Conservation (phyloP, 139 green algal genomes). For the Spirogloea muscicola region DNA sequence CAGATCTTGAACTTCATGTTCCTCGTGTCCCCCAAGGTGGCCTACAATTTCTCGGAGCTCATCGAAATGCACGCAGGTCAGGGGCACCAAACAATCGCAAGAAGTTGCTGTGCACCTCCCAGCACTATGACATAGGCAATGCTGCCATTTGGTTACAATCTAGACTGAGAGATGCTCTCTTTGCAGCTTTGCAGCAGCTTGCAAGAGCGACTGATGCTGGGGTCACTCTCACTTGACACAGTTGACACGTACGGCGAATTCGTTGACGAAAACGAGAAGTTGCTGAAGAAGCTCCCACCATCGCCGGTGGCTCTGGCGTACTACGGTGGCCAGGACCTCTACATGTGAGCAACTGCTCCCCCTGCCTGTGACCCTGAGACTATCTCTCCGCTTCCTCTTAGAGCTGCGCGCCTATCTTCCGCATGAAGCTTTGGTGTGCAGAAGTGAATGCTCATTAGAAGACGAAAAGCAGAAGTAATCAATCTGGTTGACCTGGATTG, state of each 20-base stretch:
- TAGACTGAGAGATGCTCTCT: no score
- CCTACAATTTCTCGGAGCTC: slow-evolving; percentile 92
- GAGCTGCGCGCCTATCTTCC: neutral
- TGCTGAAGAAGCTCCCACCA: slow-evolving; percentile 74
- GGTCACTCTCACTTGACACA: no score
- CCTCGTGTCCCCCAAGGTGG: slow-evolving; percentile 68
- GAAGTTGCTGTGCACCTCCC: no score
- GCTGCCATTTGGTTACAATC: no score
- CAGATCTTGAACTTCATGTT: slow-evolving; percentile 44
- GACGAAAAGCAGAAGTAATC: no score
- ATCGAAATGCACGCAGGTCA: slow-evolving; percentile 67
- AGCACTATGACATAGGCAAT: no score
- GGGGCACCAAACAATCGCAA: no score
- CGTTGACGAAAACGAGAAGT: slow-evolving; percentile 65
- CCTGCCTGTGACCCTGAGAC: no score
- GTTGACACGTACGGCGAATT: slow-evolving; percentile 86
- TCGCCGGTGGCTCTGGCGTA: slow-evolving; percentile 84
- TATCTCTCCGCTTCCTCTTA: neutral
- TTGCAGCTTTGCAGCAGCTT: no score
- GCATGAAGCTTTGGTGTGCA: neutral
- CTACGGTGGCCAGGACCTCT: slow-evolving; percentile 80
- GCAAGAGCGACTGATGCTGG: no score
- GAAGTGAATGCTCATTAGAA: no score
- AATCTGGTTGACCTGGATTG: no score
- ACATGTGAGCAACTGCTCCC: slow-evolving; percentile 67